Base-by-base conservation (phyloP, 2,329 filamentous ascomycete genomes). In the Nectriaceae sp. region DNA sequence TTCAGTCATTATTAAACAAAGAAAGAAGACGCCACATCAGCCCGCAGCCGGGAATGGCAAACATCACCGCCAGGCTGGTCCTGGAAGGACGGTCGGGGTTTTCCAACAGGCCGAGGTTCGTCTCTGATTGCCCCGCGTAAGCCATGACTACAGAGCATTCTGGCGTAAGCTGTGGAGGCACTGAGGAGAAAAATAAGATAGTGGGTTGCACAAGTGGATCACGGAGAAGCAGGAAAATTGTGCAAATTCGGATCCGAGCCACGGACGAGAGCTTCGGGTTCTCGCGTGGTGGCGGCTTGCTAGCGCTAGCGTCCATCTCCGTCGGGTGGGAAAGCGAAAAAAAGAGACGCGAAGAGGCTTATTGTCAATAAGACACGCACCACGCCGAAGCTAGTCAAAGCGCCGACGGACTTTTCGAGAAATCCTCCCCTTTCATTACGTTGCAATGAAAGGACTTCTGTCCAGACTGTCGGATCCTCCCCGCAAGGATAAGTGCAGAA, bases 361-460 rank as follows among this genome's bases (percentile, higher is more conserved):
- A n/a, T n/a, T n/a, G n/a, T n/a, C n/a, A n/a, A n/a, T n/a, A n/a
- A n/a, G n/a, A n/a, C n/a, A n/a, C n/a, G n/a, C n/a, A n/a, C n/a
- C n/a, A n/a, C n/a, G n/a, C n/a, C n/a, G n/a, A n/a, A n/a, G n/a
- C n/a, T n/a, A n/a, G n/a, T 5, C 37, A 41, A 60, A 51, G 24
- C 40, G n/a, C 53, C 53, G 49, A 46, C 55, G 56, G 53, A 41
- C 37, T 50, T 56, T 55, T 15, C 37, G 38, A 41, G 36, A 42
- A 44, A 24, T 45, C n/a, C 19, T 5, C n/a, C n/a, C 18, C 8
- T 21, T 42, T 22, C 29, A 15, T 26, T 24, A 15, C n/a, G n/a
- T n/a, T n/a, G n/a, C n/a, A n/a, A n/a, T n/a, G n/a, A n/a, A 29
- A 6, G 6, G 24, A 29, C 24, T 29, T 29, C 13, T 29, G 13